These are phyloP conservation scores for Xylaria venustula DNA, from an alignment of 495 filamentous ascomycete species.

Conservation along the genomic window DNA sequence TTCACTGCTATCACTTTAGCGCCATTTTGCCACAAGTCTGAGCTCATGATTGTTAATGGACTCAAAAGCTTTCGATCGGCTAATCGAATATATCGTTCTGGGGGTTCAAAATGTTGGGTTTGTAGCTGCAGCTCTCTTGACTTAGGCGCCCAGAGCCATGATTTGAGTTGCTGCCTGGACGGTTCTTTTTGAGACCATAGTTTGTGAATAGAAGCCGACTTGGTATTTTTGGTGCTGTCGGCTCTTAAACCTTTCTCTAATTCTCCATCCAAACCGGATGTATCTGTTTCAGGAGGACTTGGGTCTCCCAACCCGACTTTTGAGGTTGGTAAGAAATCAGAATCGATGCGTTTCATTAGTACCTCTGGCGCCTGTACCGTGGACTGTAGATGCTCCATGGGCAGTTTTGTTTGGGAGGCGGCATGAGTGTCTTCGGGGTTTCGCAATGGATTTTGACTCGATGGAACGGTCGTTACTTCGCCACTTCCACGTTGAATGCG, in stretches of 20 bases:
- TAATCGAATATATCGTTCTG: conserved; percentile 30
- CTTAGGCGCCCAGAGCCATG: conserved; percentile 22
- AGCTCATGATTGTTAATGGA: conserved; percentile 36
- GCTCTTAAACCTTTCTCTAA: background rate
- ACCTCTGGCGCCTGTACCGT: conserved; percentile 39
- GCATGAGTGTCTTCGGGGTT: conserved; percentile 30
- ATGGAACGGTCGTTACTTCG: conserved; percentile 21
- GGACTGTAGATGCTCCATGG: conserved; percentile 46
- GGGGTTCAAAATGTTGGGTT: conserved; percentile 18
- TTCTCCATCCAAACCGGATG: conserved; percentile 19
- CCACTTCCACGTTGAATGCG: conserved; percentile 26
- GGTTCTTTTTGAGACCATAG: conserved; percentile 21
- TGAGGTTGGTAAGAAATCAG: conserved; percentile 41
- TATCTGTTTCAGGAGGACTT: conserved; percentile 48
- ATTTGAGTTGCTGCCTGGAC: background rate
- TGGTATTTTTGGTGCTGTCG: background rate
- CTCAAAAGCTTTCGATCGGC: conserved; percentile 28
- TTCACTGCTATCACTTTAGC: conserved; percentile 2
- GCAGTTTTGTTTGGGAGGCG: conserved; percentile 32
- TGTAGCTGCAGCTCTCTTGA: conserved; percentile 15
- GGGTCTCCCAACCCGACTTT: conserved; percentile 46
- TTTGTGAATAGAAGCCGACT: background rate
- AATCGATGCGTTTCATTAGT: conserved; percentile 29
- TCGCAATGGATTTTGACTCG: conserved; percentile 21
- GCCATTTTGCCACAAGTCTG: conserved; percentile 41